Conservation (phyloP, 495 filamentous ascomycete genomes). For the Bacidia rubella region DNA sequence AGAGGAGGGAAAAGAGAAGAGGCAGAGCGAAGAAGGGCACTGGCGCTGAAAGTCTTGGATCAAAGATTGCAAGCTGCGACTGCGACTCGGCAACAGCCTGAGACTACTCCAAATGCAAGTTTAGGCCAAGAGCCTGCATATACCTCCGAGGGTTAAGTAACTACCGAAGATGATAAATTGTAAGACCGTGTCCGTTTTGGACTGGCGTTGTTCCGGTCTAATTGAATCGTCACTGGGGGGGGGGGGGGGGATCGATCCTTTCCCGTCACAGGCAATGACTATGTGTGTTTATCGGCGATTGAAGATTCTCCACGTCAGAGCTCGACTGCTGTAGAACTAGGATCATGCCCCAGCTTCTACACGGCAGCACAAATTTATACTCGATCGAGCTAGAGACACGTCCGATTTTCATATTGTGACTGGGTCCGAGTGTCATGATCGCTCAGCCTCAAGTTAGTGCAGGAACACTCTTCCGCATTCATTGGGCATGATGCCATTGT, state of each 20-base stretch:
- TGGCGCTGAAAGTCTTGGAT: constrained; percentile 84
- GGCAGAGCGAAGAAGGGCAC: constrained; percentile 74
- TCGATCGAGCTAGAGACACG: neutral
- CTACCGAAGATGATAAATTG: neutral
- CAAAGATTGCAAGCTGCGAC: constrained; percentile 79
- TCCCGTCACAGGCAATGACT: too few relatives aligned
- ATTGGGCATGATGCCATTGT: too few relatives aligned
- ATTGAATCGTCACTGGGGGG: too few relatives aligned
- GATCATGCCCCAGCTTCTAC: neutral
- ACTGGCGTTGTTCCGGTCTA: too few relatives aligned
- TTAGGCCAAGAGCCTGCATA: constrained; percentile 12
- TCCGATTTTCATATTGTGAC: neutral
- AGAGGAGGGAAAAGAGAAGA: constrained; percentile 59
- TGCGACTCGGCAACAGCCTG: constrained; percentile 27
- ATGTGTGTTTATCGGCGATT: too few relatives aligned
- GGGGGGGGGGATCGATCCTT: too few relatives aligned
- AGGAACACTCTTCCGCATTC: too few relatives aligned
- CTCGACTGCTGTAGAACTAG: too few relatives aligned
- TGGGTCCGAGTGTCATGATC: neutral
- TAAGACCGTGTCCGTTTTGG: too few relatives aligned
- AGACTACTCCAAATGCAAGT: constrained; percentile 23
- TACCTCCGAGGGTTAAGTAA: neutral
- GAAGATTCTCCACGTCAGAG: too few relatives aligned
- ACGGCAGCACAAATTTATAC: neutral
- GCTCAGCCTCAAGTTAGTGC: neutral